Evolutionary conservation across 1,139 yeast genomes (phyloP).

Genomic region (Saccharomyces pastorianus): DNA sequence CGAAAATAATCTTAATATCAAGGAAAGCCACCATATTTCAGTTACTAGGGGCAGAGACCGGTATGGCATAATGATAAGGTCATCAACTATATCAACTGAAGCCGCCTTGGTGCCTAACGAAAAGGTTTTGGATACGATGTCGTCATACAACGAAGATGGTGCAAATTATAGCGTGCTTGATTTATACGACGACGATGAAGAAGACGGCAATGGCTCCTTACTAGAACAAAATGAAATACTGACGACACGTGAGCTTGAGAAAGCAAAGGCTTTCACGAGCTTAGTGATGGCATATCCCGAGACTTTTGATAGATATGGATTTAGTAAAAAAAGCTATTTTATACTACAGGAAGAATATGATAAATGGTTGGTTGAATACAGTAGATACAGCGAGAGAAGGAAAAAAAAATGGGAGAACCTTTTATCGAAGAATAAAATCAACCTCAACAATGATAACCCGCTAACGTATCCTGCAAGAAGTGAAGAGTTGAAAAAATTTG

Average conservation of each 20-base stretch:
- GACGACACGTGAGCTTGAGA: neutral
- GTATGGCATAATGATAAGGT: neutral
- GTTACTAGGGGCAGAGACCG: neutral
- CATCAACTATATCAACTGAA: neutral
- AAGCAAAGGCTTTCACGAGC: neutral
- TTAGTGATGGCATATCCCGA: slow-evolving; percentile 35
- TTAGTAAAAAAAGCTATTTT: slow-evolving; percentile 53
- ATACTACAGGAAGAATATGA: slow-evolving; percentile 50
- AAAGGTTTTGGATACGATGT: slow-evolving; percentile 1
- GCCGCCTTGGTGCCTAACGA: neutral
- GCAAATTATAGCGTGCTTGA: slow-evolving; percentile 15
- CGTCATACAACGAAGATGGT: slow-evolving; percentile 8
- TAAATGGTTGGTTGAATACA: slow-evolving; percentile 60
- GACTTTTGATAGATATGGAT: slow-evolving; percentile 69
- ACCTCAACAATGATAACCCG: slow-evolving; percentile 33
- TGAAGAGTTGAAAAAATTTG: slow-evolving; percentile 69
- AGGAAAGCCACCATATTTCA: neutral
- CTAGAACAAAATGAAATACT: neutral
- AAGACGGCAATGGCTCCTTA: neutral
- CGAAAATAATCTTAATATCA: neutral
- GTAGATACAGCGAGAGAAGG: slow-evolving; percentile 48
- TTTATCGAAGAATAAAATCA: slow-evolving; percentile 57
- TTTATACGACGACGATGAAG: slow-evolving; percentile 9
- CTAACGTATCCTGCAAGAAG: slow-evolving; percentile 71
- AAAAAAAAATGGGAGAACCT: slow-evolving; percentile 65